Base-by-base conservation (phyloP, 805 yeast species). In the Torulaspora microellipsoides region DNA sequence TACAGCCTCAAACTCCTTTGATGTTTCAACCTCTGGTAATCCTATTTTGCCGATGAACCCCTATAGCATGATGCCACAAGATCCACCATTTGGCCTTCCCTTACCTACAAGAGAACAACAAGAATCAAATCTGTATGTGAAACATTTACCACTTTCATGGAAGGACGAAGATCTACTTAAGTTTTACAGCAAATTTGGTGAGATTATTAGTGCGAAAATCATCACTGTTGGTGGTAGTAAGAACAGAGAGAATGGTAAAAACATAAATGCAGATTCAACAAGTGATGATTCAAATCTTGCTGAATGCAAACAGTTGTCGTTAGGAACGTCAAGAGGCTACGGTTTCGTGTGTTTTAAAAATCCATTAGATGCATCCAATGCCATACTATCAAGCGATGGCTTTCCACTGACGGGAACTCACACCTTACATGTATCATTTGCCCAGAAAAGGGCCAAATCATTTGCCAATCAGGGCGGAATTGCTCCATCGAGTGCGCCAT, bases 291-390 rank as follows among this genome's bases (percentile, higher is more conserved):
- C 31, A 9, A 41, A 46, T 23, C 25, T 20, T 20, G 25, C 7
- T 20, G 25, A 20, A 20, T 20, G 25, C 25, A 31, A 28, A 15
- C 36, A 46, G 12, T 44, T 42, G n/a, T 34, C 36, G 13, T n/a
- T 55, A 25, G 64, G 62, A 8, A 38, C 55, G 51, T 83, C 91
- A 15, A 77, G 80, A 59, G 90, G 93, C 15, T 86, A 83, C 59
- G 95, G 93, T 35, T 86, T 86, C 68, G 86, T 85, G 42, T 84
- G 88, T 65, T 86, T 75, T 59, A 80, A 78, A 55, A 68, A 68
- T 49, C 82, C 85, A 43, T 68, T 77, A 38, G 76, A 80, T 56
- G 93, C 95, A 7, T 75, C 78, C 38, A 70, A 73, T 55, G 91
- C 95, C 12, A 78, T 83, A 43, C 75, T 77, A 36, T 81, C 74